Percentiles rank a stretch among this genome's conserved stretches.
Conservation (phyloP, 257 asterid genomes). For the Solanum clarkiae region DNA sequence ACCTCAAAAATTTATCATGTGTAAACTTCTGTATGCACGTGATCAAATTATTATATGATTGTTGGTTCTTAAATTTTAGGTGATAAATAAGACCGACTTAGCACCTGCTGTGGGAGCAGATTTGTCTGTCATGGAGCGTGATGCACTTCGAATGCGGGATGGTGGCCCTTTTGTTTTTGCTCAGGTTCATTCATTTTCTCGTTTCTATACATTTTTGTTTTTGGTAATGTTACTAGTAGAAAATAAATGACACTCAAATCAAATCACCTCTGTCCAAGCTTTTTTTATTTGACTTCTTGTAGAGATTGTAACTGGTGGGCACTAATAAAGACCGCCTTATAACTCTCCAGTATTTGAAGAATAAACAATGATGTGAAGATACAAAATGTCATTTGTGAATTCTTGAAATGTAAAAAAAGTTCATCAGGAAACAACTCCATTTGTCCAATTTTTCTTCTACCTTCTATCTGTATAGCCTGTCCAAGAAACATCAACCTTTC, state of each 20-base stretch:
- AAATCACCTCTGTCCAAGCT: background rate
- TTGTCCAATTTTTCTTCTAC: background rate
- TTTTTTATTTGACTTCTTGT: background rate
- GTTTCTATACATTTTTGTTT: background rate
- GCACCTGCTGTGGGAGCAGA: constrained; percentile 92
- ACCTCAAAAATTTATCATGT: background rate
- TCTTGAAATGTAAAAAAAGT: background rate
- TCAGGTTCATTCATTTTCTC: constrained; percentile 35
- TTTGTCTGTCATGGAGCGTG: constrained; percentile 87
- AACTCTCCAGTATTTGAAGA: background rate
- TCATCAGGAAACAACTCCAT: background rate
- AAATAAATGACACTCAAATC: background rate
- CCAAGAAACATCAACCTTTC: background rate
- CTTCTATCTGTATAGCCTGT: background rate
- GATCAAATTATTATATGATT: background rate
- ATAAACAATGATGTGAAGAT: background rate
- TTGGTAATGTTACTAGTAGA: background rate
- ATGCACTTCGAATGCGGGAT: constrained; percentile 92
- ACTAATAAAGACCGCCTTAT: background rate
- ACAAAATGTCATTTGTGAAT: background rate
- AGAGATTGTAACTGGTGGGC: background rate
- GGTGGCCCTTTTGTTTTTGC: constrained; percentile 95
- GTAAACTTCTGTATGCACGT: background rate
- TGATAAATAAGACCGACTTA: constrained; percentile 86
- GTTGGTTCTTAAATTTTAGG: constrained; percentile 23